These are phyloP conservation scores for Beauveria rudraprayagi DNA, from an alignment of 2,329 filamentous ascomycete genomes.

Conservation along the genomic window DNA sequence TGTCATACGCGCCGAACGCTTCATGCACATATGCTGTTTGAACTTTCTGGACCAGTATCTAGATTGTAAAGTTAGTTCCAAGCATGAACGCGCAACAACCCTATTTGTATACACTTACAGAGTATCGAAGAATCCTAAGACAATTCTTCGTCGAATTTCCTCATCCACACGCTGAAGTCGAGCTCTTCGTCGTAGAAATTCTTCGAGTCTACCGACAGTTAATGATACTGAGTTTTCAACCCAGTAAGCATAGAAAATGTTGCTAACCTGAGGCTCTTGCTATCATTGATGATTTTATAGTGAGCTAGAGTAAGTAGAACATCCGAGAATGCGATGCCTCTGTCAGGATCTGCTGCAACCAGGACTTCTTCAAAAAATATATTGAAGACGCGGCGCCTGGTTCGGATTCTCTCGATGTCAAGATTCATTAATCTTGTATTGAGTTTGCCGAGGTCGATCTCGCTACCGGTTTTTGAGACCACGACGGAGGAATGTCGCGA, in stretches of 20 bases:
- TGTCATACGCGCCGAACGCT: conserved; percentile 68
- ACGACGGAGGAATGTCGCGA: conserved; percentile 47
- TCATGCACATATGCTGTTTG: conserved; percentile 63
- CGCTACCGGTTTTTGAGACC: conserved; percentile 42
- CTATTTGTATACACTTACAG: conserved; percentile 41
- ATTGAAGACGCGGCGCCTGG: conserved; percentile 72
- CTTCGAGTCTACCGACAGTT: conserved; percentile 61
- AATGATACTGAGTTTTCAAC: conserved; percentile 11
- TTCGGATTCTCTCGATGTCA: conserved; percentile 66
- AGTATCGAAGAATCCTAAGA: conserved; percentile 93
- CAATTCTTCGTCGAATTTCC: conserved; percentile 80
- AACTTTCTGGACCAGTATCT: conserved; percentile 80
- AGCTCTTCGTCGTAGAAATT: conserved; percentile 84
- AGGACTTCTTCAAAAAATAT: conserved; percentile 96
- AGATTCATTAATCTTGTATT: conserved; percentile 66
- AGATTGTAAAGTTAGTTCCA: background rate
- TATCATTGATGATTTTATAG: conserved; percentile 98
- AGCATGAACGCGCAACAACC: background rate
- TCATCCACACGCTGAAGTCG: conserved; percentile 91
- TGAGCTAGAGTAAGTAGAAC: conserved; percentile 94
- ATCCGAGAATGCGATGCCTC: conserved; percentile 83
- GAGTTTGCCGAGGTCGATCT: conserved; percentile 67
- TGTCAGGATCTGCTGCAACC: conserved; percentile 82
- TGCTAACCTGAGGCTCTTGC: conserved; percentile 75
- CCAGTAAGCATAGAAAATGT: background rate